Conservation (phyloP, 2,329 filamentous ascomycete genomes). For the Botryotinia calthae region DNA sequence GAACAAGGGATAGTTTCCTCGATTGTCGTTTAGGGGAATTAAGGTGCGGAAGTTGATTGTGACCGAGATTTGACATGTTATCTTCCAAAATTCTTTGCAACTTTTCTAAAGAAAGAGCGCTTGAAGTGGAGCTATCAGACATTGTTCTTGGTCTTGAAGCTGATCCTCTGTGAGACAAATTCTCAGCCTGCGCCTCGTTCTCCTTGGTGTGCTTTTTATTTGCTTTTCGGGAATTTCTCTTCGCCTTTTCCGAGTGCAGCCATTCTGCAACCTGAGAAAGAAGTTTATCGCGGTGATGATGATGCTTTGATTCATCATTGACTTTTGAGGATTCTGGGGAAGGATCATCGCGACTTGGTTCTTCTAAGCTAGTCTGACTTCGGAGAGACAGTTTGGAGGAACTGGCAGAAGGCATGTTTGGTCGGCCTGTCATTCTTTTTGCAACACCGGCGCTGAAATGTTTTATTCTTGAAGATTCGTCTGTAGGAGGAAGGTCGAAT, state of each 20-base stretch:
- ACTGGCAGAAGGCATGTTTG: conserved; percentile 25
- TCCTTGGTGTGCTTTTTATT: conserved; percentile 40
- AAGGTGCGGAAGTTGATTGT: conserved; percentile 33
- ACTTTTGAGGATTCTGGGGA: conserved; percentile 21
- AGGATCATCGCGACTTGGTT: conserved; percentile 17
- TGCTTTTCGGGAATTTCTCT: conserved; percentile 56
- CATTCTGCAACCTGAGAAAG: conserved; percentile 77
- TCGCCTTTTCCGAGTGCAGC: conserved; percentile 75
- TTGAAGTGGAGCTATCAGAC: conserved; percentile 65
- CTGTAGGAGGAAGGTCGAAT: conserved; percentile 21
- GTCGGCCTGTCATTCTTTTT: conserved; percentile 34
- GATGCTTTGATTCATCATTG: conserved; percentile 26
- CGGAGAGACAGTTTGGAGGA: conserved; percentile 31
- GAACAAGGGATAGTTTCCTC: conserved; percentile 26
- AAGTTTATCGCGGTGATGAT: conserved; percentile 49
- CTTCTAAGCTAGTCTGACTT: conserved; percentile 34
- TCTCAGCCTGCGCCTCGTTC: conserved; percentile 1
- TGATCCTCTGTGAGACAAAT: conserved; percentile 23
- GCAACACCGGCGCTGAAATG: conserved; percentile 32
- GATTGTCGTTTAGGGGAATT: conserved; percentile 31
- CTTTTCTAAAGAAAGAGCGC: conserved; percentile 71
- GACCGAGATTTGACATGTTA: conserved; percentile 47
- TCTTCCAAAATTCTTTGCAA: conserved; percentile 78
- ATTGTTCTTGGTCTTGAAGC: conserved; percentile 42
- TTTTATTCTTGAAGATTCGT: conserved; percentile 31